phyloP scores from a whole-genome alignment of 306 rosid species.

The Inga laurina region DNA sequence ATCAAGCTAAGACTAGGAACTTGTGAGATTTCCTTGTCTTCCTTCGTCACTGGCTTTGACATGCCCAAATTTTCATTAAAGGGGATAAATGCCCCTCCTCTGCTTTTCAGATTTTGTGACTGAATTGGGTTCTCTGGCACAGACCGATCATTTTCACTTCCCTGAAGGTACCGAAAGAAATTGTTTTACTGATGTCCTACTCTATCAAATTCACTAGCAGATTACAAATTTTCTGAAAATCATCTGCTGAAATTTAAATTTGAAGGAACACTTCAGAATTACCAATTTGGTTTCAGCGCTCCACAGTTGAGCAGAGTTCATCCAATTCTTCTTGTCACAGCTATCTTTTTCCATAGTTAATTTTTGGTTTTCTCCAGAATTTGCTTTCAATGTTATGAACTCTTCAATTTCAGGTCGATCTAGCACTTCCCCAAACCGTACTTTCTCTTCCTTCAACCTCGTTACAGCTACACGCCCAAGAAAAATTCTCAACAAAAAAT shows the following conservation, averaged over 20 bases:
- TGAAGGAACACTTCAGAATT: background rate
- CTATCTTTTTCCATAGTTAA: constrained; percentile 26
- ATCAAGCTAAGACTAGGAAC: constrained; percentile 60
- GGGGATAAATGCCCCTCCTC: constrained; percentile 49
- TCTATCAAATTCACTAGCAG: background rate
- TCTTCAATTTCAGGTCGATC: constrained; percentile 44
- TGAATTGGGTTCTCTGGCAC: constrained; percentile 45
- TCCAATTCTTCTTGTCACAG: constrained; percentile 55
- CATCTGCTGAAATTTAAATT: background rate
- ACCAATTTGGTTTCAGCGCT: constrained; percentile 46
- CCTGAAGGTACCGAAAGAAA: constrained; percentile 33
- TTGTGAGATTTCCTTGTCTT: constrained; percentile 45
- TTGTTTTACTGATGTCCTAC: background rate
- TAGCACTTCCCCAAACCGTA: constrained; percentile 35
- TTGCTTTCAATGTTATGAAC: constrained; percentile 39
- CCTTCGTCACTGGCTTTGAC: constrained; percentile 33
- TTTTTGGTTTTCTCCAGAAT: constrained; percentile 33
- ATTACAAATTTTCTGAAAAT: background rate
- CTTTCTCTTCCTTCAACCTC: constrained; percentile 58
- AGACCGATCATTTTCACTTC: constrained; percentile 52
- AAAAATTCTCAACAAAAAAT: constrained; percentile 11
- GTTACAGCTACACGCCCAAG: constrained; percentile 50
- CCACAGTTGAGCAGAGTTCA: constrained; percentile 77
- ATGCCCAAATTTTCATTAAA: constrained; percentile 41
- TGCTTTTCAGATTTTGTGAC: constrained; percentile 32